Evolutionary conservation across 495 filamentous ascomycete species (phyloP).

Genomic region (Penicillium tannophilum): DNA sequence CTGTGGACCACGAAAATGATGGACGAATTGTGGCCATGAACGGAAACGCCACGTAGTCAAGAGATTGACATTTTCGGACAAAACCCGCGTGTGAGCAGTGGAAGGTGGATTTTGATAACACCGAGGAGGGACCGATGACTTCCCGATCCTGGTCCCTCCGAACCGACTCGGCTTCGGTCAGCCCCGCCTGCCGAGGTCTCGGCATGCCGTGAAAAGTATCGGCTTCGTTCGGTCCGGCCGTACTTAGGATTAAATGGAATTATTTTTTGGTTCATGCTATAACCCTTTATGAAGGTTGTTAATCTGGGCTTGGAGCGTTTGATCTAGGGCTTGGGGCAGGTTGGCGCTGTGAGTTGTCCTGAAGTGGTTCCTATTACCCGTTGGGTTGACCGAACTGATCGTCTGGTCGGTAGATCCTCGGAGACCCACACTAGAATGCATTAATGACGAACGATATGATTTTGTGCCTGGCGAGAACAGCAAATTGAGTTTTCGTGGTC

Average conservation of each 20-base stretch:
- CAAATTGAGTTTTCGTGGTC: neutral
- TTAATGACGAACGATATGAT: conserved; percentile 15
- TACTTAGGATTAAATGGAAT: neutral
- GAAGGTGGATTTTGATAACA: conserved; percentile 11
- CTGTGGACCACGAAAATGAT: conserved; percentile 20
- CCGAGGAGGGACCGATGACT: conserved; percentile 27
- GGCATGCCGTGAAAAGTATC: conserved; percentile 17
- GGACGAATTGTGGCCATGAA: conserved; percentile 15
- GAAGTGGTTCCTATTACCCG: conserved; percentile 13
- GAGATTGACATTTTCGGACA: conserved; percentile 15
- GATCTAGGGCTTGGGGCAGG: neutral
- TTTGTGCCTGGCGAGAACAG: conserved; percentile 1
- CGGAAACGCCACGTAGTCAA: conserved; percentile 13
- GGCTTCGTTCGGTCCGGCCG: neutral
- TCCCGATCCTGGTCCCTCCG: conserved; percentile 22
- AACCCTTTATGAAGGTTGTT: neutral
- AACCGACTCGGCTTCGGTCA: conserved; percentile 19
- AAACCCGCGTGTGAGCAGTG: conserved; percentile 3
- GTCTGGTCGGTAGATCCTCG: conserved; percentile 24
- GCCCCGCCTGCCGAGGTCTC: conserved; percentile 16
- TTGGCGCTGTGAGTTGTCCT: neutral
- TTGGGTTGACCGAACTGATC: conserved; percentile 23
- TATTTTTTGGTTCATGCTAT: neutral
- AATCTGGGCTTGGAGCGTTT: neutral
- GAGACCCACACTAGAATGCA: conserved; percentile 10